Evolutionary conservation across 1,284 basidiomycete genomes (phyloP), one percentile per base, ranked within the genome.

Genomic region (Mixia osmundae): DNA sequence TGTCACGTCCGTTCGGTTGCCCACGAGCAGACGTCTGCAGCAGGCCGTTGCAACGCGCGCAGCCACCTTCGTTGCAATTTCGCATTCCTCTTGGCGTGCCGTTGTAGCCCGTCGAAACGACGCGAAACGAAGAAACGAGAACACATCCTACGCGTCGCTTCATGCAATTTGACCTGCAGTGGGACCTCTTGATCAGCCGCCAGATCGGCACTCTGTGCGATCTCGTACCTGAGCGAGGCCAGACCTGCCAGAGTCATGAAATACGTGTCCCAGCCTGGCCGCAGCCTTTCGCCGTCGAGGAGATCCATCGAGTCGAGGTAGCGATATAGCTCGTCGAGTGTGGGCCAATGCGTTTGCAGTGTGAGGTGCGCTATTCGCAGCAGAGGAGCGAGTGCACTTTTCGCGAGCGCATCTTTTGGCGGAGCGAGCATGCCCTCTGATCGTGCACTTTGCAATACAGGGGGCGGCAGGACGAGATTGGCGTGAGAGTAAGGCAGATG

Each of bases 81-180:
- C 50, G 63, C 27, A 94, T 62, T 3, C 85, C 83, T 7, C 82
- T 67, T 7, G 91, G 79, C 0, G 91, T 97, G 3, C 91, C 91
- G 52, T 99, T 99, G 58, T 99, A 99, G 62, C 91, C 91, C 1
- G 91, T 94, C n/a, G 79, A 71, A 25, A 97, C 63, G 35, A 99
- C 77, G 19, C 87, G 67, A 46, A 78, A 73, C 43, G 78, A 70
- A 3, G 39, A 34, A 3, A 54, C 50, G 11, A 54, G 36, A 7
- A 54, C 52, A 2, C 50, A 47, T 3, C 50, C 50, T 21, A 51
- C 50, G 4, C 91, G 69, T 3, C 91, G 71, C 54, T 99, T 99
- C 89, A 95, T 95, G 30, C 42, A 44, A 21, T 57, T 57, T 30
- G 48, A 51, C 5, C 55, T 54, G 25, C 3, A n/a, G 9, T 31